Evolutionary conservation across 1,139 yeast species (phyloP).

Genomic region (Scheffersomyces titani): DNA sequence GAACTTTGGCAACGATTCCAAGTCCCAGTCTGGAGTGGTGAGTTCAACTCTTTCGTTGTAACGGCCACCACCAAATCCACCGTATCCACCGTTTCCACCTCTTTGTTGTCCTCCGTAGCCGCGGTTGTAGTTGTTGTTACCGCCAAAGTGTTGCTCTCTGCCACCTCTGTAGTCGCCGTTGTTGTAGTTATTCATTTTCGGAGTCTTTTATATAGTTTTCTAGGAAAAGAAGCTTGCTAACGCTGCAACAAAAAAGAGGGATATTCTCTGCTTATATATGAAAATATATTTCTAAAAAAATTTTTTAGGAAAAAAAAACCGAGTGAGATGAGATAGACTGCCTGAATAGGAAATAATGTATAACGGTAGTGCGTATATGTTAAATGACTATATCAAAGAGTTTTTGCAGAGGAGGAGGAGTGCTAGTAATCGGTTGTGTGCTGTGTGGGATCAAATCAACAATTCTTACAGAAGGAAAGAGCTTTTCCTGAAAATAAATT

Average conservation of each 20-base stretch:
- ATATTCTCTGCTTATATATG: not conserved
- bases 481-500: too few species aligned
- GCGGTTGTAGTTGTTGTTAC: conserved; percentile 32
- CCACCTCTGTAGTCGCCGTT: conserved; percentile 35
- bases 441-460: too few species aligned
- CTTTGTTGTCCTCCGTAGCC: conserved; percentile 27
- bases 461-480: too few species aligned
- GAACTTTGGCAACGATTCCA: conserved; percentile 77
- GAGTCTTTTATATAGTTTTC: not conserved
- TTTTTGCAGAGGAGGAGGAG: not conserved
- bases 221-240: not conserved
- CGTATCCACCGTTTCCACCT: conserved; percentile 40
- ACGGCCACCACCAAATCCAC: conserved; percentile 23
- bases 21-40: conserved; percentile 78
- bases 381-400: not conserved
- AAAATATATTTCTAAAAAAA: not conserved
- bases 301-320: not conserved
- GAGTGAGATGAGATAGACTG: not conserved
- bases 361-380: not conserved
- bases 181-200: conserved; percentile 4
- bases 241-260: not conserved
- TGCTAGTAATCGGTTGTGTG: not conserved
- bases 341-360: not conserved
- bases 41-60: conserved; percentile 53
- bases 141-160: conserved; percentile 21